Base-by-base conservation (phyloP, 2,329 filamentous ascomycete genomes). In the Phialophora tarda region DNA sequence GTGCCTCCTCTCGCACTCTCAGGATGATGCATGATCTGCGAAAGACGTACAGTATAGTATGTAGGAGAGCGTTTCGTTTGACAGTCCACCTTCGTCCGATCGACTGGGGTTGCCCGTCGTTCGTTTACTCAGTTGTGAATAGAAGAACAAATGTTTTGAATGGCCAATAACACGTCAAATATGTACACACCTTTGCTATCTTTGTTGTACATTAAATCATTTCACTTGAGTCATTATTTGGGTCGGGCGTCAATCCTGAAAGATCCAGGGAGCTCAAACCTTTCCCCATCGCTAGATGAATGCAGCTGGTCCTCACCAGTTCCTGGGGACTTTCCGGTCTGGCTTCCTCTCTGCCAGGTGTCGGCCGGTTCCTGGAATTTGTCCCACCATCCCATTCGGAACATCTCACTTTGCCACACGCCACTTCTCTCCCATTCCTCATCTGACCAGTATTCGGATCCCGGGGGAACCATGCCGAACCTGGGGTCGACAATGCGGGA, bases 341-440 rank as follows among this genome's bases (percentile, higher is more conserved):
- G 21, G 28, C 17, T 54, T 8, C 8, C n/a, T 11, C 24, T 55
- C 3, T n/a, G 56, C 62, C 59, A 63, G 11, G 60, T 51, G 11
- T 69, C 60, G 41, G 51, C 44, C 12, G 66, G 66, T 44, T 69
- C 55, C 26, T 69, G 47, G 54, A 64, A 63, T 44, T 66, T 66
- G 44, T 66, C 38, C 68, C 68, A 70, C 62, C 63, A 70, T 28
- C 68, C 68, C 68, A 70, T 70, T 10, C 65, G 30, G 53, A 70
- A 70, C 62, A 65, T 66, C 58, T 70, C 62, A 7, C 65, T 66
- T 48, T 68, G 65, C 63, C 62, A 70, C 14, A 68, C 57, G 7
- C 68, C 68, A 17, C 55, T 65, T 53, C 64, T 68, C 30, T 70
- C 63, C 68, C 66, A 66, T 32, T 70, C 51, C 7, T 57, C 60